Percentiles rank a stretch among this genome's conserved stretches.
Conservation (phyloP, 139 green algal species). For the Micractinium conductrix region DNA sequence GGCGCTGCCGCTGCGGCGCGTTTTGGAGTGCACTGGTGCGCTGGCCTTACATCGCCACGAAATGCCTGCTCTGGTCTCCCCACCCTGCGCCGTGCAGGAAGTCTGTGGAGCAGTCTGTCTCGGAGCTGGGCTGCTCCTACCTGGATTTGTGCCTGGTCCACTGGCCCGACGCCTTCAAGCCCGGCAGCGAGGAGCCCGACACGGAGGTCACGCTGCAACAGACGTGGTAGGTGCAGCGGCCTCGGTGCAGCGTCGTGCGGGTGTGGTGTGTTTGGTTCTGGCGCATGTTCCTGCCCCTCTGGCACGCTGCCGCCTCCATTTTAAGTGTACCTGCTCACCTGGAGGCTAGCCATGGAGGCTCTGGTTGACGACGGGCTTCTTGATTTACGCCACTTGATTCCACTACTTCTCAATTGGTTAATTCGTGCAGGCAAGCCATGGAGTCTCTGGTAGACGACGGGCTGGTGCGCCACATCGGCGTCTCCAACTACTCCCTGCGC, state of each 20-base stretch:
- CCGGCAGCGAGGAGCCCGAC: slow-evolving; percentile 55
- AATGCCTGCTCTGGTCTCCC: background rate
- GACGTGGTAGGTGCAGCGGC: slow-evolving; percentile 60
- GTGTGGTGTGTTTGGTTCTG: background rate
- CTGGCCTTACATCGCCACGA: too few relatives aligned
- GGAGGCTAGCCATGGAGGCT: too few relatives aligned
- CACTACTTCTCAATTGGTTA: too few relatives aligned
- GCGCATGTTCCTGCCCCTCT: too few relatives aligned
- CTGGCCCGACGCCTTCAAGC: slow-evolving; percentile 80
- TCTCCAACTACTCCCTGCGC: slow-evolving; percentile 64
- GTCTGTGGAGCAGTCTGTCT: slow-evolving; percentile 65
- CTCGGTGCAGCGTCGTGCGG: too few relatives aligned
- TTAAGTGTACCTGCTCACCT: background rate
- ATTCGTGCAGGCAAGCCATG: slow-evolving; percentile 57
- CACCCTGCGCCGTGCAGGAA: slow-evolving; percentile 34
- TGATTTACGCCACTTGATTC: too few relatives aligned
- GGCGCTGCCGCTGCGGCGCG: too few relatives aligned
- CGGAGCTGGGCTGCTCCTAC: slow-evolving; percentile 77
- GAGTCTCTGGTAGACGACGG: slow-evolving; percentile 67
- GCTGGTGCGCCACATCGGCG: slow-evolving; percentile 60
- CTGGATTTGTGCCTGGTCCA: slow-evolving; percentile 87
- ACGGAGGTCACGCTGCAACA: slow-evolving; percentile 55
- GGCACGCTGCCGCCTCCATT: background rate
- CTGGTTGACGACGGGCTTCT: too few relatives aligned
- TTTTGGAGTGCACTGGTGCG: too few relatives aligned